Evolutionary conservation across 2,329 filamentous ascomycete species (phyloP).

Genomic region (Aschersonia sp.): DNA sequence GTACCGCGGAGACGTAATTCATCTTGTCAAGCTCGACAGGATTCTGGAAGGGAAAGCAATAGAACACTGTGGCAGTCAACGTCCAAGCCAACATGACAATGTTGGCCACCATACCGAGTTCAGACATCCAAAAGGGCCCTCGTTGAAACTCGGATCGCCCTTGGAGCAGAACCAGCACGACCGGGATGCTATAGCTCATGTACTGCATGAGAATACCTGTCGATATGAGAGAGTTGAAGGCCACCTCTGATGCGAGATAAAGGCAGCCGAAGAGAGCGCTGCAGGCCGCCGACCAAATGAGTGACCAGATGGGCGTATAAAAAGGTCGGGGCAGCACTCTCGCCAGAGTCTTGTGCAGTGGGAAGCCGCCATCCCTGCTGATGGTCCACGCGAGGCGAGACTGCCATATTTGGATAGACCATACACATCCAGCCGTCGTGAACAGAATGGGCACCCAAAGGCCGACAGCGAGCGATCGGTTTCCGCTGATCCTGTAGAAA

Average conservation of each 20-base stretch:
- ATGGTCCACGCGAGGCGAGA: slow-evolving; percentile 15
- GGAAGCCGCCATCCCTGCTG: slow-evolving; percentile 12
- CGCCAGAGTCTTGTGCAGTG: slow-evolving; percentile 9
- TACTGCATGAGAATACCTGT: slow-evolving; percentile 12
- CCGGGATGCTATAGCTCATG: slow-evolving; percentile 13
- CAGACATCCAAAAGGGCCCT: slow-evolving; percentile 13
- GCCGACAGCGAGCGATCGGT: slow-evolving; percentile 9
- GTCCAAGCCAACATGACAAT: slow-evolving; percentile 11
- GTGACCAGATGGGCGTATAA: slow-evolving; percentile 11
- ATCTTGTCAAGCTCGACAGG: slow-evolving; percentile 8
- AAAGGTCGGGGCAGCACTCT: slow-evolving; percentile 9
- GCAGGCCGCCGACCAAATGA: slow-evolving; percentile 9
- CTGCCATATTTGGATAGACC: slow-evolving; percentile 15
- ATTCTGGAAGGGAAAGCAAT: slow-evolving; percentile 13
- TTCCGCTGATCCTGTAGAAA: slow-evolving; percentile 11
- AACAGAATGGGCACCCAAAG: slow-evolving; percentile 11
- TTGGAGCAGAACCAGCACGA: slow-evolving; percentile 8
- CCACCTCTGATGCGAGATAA: slow-evolving; percentile 12
- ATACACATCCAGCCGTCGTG: slow-evolving; percentile 10
- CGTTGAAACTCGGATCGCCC: slow-evolving; percentile 12
- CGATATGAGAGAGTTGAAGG: slow-evolving; percentile 13
- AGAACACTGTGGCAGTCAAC: slow-evolving; percentile 10
- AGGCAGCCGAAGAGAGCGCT: slow-evolving; percentile 13
- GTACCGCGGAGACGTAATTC: slow-evolving; percentile 12
- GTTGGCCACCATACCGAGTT: slow-evolving; percentile 11